Evolutionary conservation across 768 basidiomycete species (phyloP).

Genomic region (Goffeauzyma gilvescens): DNA sequence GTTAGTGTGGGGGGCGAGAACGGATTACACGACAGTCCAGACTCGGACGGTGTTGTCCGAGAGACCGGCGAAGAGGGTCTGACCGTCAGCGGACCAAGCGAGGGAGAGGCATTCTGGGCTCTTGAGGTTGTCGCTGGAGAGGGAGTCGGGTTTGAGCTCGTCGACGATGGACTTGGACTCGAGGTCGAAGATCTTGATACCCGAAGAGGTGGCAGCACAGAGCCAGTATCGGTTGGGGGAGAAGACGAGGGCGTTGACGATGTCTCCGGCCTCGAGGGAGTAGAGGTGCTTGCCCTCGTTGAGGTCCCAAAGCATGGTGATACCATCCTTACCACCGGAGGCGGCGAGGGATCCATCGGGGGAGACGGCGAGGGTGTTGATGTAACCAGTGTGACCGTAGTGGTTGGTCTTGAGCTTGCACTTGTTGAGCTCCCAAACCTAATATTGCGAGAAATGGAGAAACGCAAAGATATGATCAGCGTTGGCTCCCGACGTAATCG

Average conservation of each 20-base stretch:
- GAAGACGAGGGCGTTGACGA: constrained; percentile 98
- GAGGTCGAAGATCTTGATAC: constrained; percentile 97
- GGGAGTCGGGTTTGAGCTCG: constrained; percentile 89
- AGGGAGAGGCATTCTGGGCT: constrained; percentile 73
- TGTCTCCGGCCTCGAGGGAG: constrained; percentile 93
- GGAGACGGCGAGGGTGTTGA: constrained; percentile 94
- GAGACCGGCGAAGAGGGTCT: constrained; percentile 92
- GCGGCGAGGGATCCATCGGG: constrained; percentile 97
- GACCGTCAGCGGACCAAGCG: constrained; percentile 95
- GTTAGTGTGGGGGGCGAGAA: no score
- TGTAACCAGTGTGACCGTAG: constrained; percentile 97
- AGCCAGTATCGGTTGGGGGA: constrained; percentile 99
- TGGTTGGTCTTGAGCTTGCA: constrained; percentile 99
- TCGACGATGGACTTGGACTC: constrained; percentile 99
- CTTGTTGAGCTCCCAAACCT: constrained; percentile 99
- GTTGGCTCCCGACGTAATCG: not conserved
- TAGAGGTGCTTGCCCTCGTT: constrained; percentile 99
- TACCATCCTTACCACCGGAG: constrained; percentile 97
- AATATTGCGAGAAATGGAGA: not conserved
- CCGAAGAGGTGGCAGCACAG: constrained; percentile 89
- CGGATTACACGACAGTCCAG: constrained; percentile 29
- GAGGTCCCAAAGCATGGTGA: constrained; percentile 99
- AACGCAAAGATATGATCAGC: constrained; percentile 35
- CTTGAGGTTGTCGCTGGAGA: constrained; percentile 43
- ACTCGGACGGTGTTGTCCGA: constrained; percentile 64